Percentiles rank a stretch among this genome's conserved stretches.
Conservation (phyloP, 2,329 filamentous ascomycete species). For the Tolypocladium pustulatum region DNA sequence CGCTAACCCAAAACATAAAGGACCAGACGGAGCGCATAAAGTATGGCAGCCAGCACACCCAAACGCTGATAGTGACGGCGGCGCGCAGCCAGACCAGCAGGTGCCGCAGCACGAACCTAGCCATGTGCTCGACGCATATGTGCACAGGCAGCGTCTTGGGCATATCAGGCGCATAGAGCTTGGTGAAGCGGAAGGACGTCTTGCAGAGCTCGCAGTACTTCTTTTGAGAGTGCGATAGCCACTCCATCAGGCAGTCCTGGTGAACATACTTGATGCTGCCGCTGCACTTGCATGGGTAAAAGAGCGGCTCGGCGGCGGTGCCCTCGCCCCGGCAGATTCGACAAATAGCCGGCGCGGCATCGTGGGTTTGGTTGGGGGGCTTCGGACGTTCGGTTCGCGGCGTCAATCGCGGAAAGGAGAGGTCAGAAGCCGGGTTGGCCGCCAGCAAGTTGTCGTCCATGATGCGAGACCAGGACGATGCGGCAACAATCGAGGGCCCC, state of each 20-base stretch:
- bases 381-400: constrained; percentile 3
- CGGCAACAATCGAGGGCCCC: not conserved
- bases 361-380: constrained; percentile 13
- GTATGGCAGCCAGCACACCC: constrained; percentile 82
- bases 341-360: constrained; percentile 62
- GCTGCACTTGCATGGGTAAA: constrained; percentile 97
- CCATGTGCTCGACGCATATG: constrained; percentile 71
- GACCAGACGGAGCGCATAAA: constrained; percentile 89
- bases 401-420: constrained; percentile 7
- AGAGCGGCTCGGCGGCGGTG: constrained; percentile 72
- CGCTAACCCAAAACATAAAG: constrained; percentile 87
- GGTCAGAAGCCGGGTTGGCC: not conserved
- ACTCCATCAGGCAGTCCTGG: constrained; percentile 96
- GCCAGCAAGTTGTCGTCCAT: not conserved
- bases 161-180: constrained; percentile 93
- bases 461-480: not conserved
- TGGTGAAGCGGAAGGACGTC: constrained; percentile 95
- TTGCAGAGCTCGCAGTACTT: constrained; percentile 99
- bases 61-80: constrained; percentile 70
- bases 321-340: constrained; percentile 92
- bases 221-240: constrained; percentile 97
- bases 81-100: constrained; percentile 70
- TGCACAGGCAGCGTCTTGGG: constrained; percentile 69
- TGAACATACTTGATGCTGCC: constrained; percentile 98
- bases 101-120: constrained; percentile 61